Conservation (phyloP, 768 basidiomycete genomes). For the Naematelia encephala region DNA sequence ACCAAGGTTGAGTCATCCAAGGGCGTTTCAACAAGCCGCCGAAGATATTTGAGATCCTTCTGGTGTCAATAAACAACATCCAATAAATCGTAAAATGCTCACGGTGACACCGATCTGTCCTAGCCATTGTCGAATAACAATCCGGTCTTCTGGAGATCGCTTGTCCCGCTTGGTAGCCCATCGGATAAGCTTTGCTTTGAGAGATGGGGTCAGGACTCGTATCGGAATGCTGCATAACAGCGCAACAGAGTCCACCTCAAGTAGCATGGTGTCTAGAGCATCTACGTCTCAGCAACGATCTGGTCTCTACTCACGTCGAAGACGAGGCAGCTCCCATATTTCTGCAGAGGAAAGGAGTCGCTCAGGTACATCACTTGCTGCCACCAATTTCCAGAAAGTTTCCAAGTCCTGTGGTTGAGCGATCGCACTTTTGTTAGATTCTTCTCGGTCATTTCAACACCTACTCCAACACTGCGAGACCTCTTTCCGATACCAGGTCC, state of each 20-base stretch:
- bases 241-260: neutral
- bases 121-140: neutral
- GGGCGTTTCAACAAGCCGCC: neutral
- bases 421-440: neutral
- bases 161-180: neutral
- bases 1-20: conserved; percentile 1
- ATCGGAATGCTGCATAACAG: neutral
- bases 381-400: neutral
- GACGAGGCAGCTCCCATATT: conserved; percentile 28
- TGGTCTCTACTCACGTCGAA: conserved; percentile 16
- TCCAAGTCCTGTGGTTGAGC: neutral
- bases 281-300: neutral
- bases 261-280: neutral
- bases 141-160: neutral
- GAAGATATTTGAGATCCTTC: neutral
- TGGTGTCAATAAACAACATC: neutral
- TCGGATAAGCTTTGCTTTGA: neutral
- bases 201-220: neutral
- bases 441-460: conserved; percentile 1
- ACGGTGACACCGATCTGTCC: neutral
- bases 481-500: conserved; percentile 8
- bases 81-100: neutral
- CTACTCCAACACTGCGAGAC: conserved; percentile 18
- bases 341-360: conserved; percentile 14
- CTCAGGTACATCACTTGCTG: neutral